Conservation (phyloP, 345 rosid species). For the Camelina neglecta region DNA sequence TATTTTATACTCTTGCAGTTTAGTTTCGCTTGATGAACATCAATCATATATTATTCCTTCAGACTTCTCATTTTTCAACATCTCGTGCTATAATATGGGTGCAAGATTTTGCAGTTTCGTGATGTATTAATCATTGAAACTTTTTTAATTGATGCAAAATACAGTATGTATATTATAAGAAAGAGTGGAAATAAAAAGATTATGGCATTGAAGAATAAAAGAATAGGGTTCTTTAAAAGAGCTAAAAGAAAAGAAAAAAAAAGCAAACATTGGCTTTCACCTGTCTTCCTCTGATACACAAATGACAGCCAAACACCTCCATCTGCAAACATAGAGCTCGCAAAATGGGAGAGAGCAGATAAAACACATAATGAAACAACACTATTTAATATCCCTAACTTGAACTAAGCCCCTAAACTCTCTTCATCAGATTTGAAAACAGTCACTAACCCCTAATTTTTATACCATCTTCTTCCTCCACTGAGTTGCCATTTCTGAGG, state of each 20-base stretch:
- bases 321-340: conserved; percentile 31
- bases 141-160: neutral
- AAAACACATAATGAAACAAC: conserved; percentile 26
- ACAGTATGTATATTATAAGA: neutral
- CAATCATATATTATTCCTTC: too few species aligned
- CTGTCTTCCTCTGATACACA: conserved; percentile 30
- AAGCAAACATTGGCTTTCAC: conserved; percentile 31
- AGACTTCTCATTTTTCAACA: too few species aligned
- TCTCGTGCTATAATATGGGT: too few species aligned
- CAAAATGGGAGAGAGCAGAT: conserved; percentile 20
- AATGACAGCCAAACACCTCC: conserved; percentile 30
- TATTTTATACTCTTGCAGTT: neutral
- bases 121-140: too few species aligned
- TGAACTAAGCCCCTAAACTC: conserved; percentile 40
- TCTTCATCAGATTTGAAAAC: conserved; percentile 37
- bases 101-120: too few species aligned
- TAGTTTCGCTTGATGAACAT: neutral
- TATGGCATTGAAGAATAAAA: conserved; percentile 29
- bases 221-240: conserved; percentile 30
- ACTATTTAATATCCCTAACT: conserved; percentile 36
- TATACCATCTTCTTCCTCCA: conserved; percentile 35
- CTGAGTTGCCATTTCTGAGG: conserved; percentile 27
- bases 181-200: neutral
- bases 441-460: conserved; percentile 36
- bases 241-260: neutral